Evolutionary conservation across 108 stramenopile genomes (phyloP), one percentile per base, ranked within the genome.

Genomic region (Cyclostephanos tholiformis): DNA sequence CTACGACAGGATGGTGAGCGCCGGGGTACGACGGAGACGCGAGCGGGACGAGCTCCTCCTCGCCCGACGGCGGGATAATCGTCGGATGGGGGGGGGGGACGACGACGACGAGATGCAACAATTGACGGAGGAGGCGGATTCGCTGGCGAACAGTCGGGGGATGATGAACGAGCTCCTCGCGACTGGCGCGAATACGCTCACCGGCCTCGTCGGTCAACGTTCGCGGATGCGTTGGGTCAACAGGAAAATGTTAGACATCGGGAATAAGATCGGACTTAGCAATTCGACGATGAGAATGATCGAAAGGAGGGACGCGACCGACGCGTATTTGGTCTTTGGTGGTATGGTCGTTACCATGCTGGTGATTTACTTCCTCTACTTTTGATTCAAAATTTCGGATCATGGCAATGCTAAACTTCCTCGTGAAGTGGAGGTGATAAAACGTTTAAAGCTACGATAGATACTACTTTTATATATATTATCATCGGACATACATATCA

Each of bases 221-320:
- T 71, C 86, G 58, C 74, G 84, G 55, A 77, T 94, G 79, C 63
- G 88, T 11, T 89, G 90, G 46, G 81, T 94, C 26, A 83, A 85
- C 19, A 57, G 84, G 11, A 85, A 85, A 58, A 63, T 94, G 64
- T 78, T 86, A 23, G 86, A 90, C 75, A 91, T 94, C 53, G 86
- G 85, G 12, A 88, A 91, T 73, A 83, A 81, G 63, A 66, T 94
- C 44, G 90, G 90, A 12, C 67, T 94, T 35, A 86, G 85, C 38
- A 87, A 91, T 63, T 82, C 90, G 16, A 94, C 90, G 14, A 91
- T 94, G 93, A 84, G 85, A 57, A 89, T 94, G 65, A 89, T 94
- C 83, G 93, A 94, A 67, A 86, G 89, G 63, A 76, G 93, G 68
- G 93, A 94, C 68, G 85, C 89, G 14, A 90, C 90, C n/a, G 93